phyloP scores from a whole-genome alignment of 257 asterid species.

The Plantago elongata region DNA sequence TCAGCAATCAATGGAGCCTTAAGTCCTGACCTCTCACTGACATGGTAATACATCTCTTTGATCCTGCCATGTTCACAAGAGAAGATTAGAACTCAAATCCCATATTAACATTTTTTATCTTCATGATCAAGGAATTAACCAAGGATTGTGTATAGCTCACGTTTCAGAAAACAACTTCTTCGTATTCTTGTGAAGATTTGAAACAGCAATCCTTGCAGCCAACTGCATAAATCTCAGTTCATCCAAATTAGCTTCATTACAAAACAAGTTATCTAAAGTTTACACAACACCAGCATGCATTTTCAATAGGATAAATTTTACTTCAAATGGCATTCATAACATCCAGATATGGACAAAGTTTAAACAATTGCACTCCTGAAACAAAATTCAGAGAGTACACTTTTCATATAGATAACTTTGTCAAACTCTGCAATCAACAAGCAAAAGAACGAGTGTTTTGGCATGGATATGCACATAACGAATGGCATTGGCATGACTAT shows the following conservation, averaged over 20 bases:
- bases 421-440: too few species aligned
- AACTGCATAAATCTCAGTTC: constrained; percentile 36
- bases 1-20: constrained; percentile 83
- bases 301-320: too few species aligned
- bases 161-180: constrained; percentile 96
- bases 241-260: neutral
- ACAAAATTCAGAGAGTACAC: too few species aligned
- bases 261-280: too few species aligned
- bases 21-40: constrained; percentile 75
- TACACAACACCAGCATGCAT: too few species aligned
- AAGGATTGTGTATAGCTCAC: constrained; percentile 35
- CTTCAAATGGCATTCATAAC: too few species aligned
- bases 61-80: constrained; percentile 34
- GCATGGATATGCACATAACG: too few species aligned
- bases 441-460: too few species aligned
- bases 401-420: too few species aligned
- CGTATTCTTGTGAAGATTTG: constrained; percentile 92
- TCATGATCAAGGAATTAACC: neutral
- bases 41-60: constrained; percentile 80
- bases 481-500: too few species aligned
- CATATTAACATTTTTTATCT: neutral
- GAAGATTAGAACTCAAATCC: neutral
- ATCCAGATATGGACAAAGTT: too few species aligned
- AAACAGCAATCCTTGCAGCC: constrained; percentile 99
- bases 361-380: too few species aligned